A percentile compares a stretch with the other conserved stretches of the same genome.
These are phyloP conservation scores for Cladophialophora exuberans DNA, from an alignment of 2,329 filamentous ascomycete species.

Conservation along the genomic window DNA sequence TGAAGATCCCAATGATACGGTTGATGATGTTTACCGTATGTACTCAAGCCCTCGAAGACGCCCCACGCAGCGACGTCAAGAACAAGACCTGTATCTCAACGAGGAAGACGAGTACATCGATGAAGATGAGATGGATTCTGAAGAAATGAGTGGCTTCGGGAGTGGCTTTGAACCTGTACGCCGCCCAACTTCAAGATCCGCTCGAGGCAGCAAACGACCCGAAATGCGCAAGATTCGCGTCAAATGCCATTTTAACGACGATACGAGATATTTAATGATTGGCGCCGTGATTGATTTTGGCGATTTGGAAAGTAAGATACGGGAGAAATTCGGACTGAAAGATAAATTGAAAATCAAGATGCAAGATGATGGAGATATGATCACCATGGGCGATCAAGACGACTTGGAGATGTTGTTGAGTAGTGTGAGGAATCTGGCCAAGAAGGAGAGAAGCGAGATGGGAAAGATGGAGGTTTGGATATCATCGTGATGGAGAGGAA, in stretches of 20 bases:
- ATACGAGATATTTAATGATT: constrained; percentile 92
- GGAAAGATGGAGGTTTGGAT: constrained; percentile 90
- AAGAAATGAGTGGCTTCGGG: constrained; percentile 30
- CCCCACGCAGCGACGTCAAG: constrained; percentile 26
- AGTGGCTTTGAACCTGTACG: constrained; percentile 28
- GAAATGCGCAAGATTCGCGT: constrained; percentile 80
- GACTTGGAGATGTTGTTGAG: constrained; percentile 87
- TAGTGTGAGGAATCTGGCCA: constrained; percentile 68
- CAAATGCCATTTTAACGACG: constrained; percentile 84
- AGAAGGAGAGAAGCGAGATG: constrained; percentile 75
- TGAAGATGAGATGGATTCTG: constrained; percentile 64
- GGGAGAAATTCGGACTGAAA: constrained; percentile 79
- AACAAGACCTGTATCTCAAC: constrained; percentile 69
- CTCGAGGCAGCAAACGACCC: constrained; percentile 44
- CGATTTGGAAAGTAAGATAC: constrained; percentile 77
- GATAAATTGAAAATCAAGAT: constrained; percentile 76
- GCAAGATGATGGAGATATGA: constrained; percentile 88
- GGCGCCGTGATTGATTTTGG: constrained; percentile 64
- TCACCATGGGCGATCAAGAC: constrained; percentile 95
- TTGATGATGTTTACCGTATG: constrained; percentile 46
- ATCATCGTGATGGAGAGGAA: constrained; percentile 12
- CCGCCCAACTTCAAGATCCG: constrained; percentile 17
- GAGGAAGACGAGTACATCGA: constrained; percentile 69
- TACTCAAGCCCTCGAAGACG: constrained; percentile 35
- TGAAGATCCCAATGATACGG: constrained; percentile 42